Base-by-base conservation (phyloP, 1,284 basidiomycete species). In the Moesziomyces globuligerus region DNA sequence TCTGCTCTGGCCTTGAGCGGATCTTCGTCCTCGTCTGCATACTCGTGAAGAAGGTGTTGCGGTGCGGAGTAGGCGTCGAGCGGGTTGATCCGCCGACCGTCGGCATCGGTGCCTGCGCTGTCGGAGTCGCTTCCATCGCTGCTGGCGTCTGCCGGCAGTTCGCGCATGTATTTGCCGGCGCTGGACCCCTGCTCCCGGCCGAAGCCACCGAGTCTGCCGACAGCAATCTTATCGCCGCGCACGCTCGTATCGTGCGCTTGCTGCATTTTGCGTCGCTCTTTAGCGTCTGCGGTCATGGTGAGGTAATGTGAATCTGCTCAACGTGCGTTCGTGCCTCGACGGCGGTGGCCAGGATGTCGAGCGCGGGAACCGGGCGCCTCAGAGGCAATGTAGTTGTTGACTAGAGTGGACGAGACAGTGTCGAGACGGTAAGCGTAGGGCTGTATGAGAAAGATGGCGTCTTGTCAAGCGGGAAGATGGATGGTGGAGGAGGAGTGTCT, bases 21-120 rank as follows among this genome's bases (percentile, higher is more conserved):
- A 83, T 98, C 94, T 76, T 91, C 85, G 81, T 92, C 87, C 79
- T 95, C 92, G 67, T 93, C 89, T 43, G 90, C 91, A 76, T 97
- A 97, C 84, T 98, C 96, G 84, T 94, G 88, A 29, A 98, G 87
- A 48, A 98, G 87, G 67, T 98, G 94, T 85, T 93, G 94, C 8
- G 95, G 93, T 39, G 88, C 94, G 49, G 94, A 93, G 83, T 78
- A 82, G 29, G 65, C 74, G 51, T 82, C 80, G 32, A 82, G 75
- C 7, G 79, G 79, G 43, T 82, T 82, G 8, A n/a, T n/a, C n/a
- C n/a, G n/a, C n/a, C n/a, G n/a, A n/a, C n/a, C 38, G n/a, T 43
- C 53, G 20, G 49, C 57, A 9, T 62, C 62, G n/a, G n/a, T n/a
- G n/a, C n/a, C n/a, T n/a, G n/a, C n/a, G n/a, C 72, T 56, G 39